Base-by-base conservation (phyloP, 495 filamentous ascomycete genomes). In the Lentithecium fluviatile region DNA sequence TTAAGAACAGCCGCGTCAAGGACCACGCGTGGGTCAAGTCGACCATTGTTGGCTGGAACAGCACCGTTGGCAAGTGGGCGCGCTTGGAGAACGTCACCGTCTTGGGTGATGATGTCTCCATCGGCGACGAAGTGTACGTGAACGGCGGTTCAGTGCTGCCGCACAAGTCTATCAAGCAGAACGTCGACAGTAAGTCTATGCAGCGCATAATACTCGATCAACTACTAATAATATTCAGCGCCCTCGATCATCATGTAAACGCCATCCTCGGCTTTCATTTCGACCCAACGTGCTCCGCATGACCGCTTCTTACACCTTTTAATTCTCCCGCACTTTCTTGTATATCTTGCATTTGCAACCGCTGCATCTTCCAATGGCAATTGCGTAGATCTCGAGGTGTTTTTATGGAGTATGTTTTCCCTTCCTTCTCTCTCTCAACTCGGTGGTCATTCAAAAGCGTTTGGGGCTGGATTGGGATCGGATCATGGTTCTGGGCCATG, bases 1-100 rank as follows among this genome's bases (percentile, higher is more conserved):
- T 99, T 59, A 83, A 85, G 58, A 88, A 90, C 68, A 87, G 87
- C 73, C 97, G 91, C 78, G 88, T 96, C 71, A 97, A 97, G 83
- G 94, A 99, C 74, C 94, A 99, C 75, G 94, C 94, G 11, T 99
- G 94, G 94, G 84, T 99, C 73, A 99, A 99, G 84, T 93, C 88
- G 68, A 95, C 94, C 66, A 99, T 99, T 72, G 93, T 99, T 12
- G 94, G 94, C 66, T 99, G 94, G 94, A 97, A 97, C 80, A 95
- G 90, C 80, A 87, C 86, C 34, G 90, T 99, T 36, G 94, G 94
- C 61, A 86, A 85, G 68, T 99, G 94, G 94, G 93, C 94, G 56
- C 86, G 94, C 61, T 78, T 99, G 69, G 94, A 99, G 82, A 98
- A 98, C 70, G 94, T 99, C 24, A 90, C 88, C 1, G 94, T 99